These are phyloP conservation scores for Oenanthe sinensis DNA, from an alignment of 129 eudicot species.

Conservation along the genomic window DNA sequence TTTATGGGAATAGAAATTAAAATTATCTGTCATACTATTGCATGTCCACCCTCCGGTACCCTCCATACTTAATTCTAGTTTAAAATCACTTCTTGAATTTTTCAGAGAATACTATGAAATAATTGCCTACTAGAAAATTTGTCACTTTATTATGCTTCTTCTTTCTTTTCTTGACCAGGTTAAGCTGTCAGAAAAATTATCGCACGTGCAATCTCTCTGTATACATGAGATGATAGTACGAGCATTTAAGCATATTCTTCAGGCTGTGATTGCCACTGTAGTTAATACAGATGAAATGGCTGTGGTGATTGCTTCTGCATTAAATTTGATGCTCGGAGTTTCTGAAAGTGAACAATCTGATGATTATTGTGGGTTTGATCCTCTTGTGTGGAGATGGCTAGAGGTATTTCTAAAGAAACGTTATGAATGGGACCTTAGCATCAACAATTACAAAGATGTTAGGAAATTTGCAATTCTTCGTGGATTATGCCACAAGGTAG, in stretches of 20 bases:
- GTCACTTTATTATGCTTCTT: slow-evolving; percentile 13
- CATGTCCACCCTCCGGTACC: neutral
- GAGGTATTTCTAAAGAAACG: slow-evolving; percentile 77
- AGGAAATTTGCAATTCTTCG: slow-evolving; percentile 91
- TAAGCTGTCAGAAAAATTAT: slow-evolving; percentile 88
- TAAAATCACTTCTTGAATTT: neutral
- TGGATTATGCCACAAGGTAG: slow-evolving; percentile 97
- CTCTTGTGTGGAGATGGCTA: slow-evolving; percentile 82
- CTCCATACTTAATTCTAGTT: neutral
- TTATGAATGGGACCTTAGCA: slow-evolving; percentile 82
- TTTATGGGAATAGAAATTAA: neutral
- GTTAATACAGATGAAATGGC: slow-evolving; percentile 59
- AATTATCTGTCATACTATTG: neutral
- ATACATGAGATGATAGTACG: slow-evolving; percentile 97
- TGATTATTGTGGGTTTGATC: slow-evolving; percentile 31
- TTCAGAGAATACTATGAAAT: neutral
- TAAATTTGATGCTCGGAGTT: slow-evolving; percentile 90
- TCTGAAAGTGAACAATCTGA: slow-evolving; percentile 42
- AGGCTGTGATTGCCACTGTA: slow-evolving; percentile 85
- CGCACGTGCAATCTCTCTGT: slow-evolving; percentile 97
- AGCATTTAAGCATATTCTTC: slow-evolving; percentile 94
- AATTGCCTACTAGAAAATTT: neutral
- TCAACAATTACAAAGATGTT: slow-evolving; percentile 63
- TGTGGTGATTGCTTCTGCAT: slow-evolving; percentile 61
- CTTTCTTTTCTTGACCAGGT: slow-evolving; percentile 43